Evolutionary conservation across 2,329 filamentous ascomycete genomes (phyloP), one percentile per base, ranked within the genome.

Genomic region (Curvularia hawaiiensis): DNA sequence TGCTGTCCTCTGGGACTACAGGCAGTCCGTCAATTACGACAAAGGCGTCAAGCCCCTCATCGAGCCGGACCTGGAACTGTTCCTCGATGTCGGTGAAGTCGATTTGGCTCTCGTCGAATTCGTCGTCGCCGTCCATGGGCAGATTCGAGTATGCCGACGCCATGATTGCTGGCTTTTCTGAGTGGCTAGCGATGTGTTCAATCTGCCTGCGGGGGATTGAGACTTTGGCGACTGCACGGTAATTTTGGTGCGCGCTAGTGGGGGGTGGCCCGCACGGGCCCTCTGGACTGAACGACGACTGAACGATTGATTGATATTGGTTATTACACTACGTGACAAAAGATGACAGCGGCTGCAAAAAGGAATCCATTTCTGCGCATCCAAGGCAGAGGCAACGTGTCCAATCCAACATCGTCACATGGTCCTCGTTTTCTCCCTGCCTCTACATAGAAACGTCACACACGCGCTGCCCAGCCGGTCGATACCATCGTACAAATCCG

Each of bases 1-100:
- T 94, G 83, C 90, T 93, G 49, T 95, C 94, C 77, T 93, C 91
- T 58, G 84, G 91, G 64, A 99, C 94, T 64, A 90, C 82, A 65
- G 95, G 95, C 43, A 99, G 87, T 66, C 95, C 95, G 78, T 99
- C 95, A 75, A 98, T 86, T 62, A 98, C 93, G 65, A 99, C 90
- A 74, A 99, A 99, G 64, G 92, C 90, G 77, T 99, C 95, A 71
- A 97, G 90, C 58, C 95, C 95, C 79, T 96, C 91, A 78, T 99
- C 95, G 65, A 98, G 84, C 76, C 94, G 91, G 62, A 98, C 93
- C 80, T 98, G 92, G 77, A 93, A 97, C 79, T 96, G 92, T 78
- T 96, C 93, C 77, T 89, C 87, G 68, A 99, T 85, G 80, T 99
- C 94, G 69, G 91, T 94, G 78, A 96, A 92, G 78, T 98, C 94